Percentiles rank a stretch among this genome's conserved stretches.
Conservation (phyloP, 345 rosid genomes). For the Pugionium dolabratum region DNA sequence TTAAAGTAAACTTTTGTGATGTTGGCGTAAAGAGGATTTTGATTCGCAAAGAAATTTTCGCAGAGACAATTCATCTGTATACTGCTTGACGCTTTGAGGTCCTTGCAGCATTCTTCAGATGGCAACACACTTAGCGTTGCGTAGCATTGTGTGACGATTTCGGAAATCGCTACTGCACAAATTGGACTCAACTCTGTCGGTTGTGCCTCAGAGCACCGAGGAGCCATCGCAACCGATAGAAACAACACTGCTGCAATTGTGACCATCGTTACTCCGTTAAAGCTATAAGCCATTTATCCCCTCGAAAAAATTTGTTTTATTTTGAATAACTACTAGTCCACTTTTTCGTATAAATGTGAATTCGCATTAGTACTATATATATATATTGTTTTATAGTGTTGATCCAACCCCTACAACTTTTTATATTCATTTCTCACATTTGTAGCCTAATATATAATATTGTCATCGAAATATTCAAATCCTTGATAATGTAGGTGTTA, state of each 20-base stretch:
- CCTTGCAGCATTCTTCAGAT: slow-evolving; percentile 26
- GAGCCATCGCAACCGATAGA: slow-evolving; percentile 8
- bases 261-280: too few species aligned
- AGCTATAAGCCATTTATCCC: too few species aligned
- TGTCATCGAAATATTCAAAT: too few species aligned
- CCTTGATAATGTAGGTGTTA: too few species aligned
- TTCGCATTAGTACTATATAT: slow-evolving; percentile 9
- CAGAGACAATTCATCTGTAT: slow-evolving; percentile 30
- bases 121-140: not conserved
- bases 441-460: too few species aligned
- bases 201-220: slow-evolving; percentile 27
- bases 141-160: slow-evolving; percentile 18
- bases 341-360: not conserved
- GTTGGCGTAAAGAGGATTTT: not conserved
- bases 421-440: not conserved
- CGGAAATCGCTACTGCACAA: slow-evolving; percentile 3
- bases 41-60: slow-evolving; percentile 9
- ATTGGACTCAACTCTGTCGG: slow-evolving; percentile 20
- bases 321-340: not conserved
- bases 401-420: slow-evolving; percentile 25
- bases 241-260: not conserved
- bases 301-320: too few species aligned
- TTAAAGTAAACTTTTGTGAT: slow-evolving; percentile 3
- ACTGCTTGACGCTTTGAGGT: slow-evolving; percentile 15
- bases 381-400: slow-evolving; percentile 2